Conservation (phyloP, 495 filamentous ascomycete genomes). For the Penicillium egyptiacum region DNA sequence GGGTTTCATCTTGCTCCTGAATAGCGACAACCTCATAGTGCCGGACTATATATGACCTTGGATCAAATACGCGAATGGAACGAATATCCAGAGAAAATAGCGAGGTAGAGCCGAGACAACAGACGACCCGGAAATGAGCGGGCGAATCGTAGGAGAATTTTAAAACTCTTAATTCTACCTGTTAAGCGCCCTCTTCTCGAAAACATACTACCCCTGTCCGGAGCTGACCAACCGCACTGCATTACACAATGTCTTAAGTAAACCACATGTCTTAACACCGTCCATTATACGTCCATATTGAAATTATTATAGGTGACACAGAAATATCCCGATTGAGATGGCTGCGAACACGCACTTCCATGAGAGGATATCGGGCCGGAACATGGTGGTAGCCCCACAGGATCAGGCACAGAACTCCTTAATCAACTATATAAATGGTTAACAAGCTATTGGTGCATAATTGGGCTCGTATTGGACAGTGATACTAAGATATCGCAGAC, state of each 20-base stretch:
- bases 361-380: neutral
- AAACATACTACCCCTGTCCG: neutral
- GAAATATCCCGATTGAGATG: neutral
- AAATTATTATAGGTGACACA: constrained; percentile 1
- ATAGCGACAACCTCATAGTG: constrained; percentile 4
- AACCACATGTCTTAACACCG: neutral
- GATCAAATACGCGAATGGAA: neutral
- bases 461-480: neutral
- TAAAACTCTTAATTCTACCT: neutral
- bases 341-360: neutral
- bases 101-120: neutral
- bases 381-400: neutral
- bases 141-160: neutral
- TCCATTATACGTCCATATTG: neutral
- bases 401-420: neutral
- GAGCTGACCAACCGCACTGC: constrained; percentile 1
- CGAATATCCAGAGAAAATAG: neutral
- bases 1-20: constrained; percentile 8
- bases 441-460: neutral
- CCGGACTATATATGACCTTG: neutral
- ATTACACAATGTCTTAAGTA: neutral
- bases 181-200: neutral
- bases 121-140: neutral
- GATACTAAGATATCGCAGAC: neutral
- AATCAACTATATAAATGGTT: neutral